Evolutionary conservation across 345 rosid species (phyloP).

Genomic region (Capsella bursapastoris): DNA sequence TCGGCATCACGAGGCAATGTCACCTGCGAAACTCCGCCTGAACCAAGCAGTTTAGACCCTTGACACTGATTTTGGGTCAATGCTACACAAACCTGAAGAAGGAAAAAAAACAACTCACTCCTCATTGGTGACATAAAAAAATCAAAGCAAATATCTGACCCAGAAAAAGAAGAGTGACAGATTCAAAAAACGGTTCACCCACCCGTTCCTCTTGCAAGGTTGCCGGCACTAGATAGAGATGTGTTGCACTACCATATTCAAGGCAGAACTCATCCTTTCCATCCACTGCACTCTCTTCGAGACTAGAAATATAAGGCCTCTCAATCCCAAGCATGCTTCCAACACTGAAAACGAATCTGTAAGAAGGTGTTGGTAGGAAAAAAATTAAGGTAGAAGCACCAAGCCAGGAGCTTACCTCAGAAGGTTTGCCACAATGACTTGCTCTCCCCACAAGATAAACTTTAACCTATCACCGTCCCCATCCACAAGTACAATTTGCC

Average conservation of each 20-base stretch:
- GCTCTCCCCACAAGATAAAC: conserved; percentile 93
- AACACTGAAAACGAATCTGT: conserved; percentile 53
- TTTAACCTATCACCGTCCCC: conserved; percentile 65
- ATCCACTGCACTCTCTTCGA: conserved; percentile 58
- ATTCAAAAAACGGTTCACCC: conserved; percentile 22
- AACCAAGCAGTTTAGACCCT: conserved; percentile 65
- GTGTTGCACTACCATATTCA: conserved; percentile 97
- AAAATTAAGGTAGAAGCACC: conserved; percentile 21
- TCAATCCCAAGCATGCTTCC: conserved; percentile 93
- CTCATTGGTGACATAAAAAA: conserved; percentile 33
- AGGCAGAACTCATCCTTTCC: conserved; percentile 67
- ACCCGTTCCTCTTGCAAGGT: conserved; percentile 83
- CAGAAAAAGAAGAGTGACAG: background rate
- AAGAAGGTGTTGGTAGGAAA: conserved; percentile 20
- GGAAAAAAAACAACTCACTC: conserved; percentile 26
- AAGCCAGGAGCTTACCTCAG: conserved; percentile 66
- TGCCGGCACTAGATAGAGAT: conserved; percentile 78
- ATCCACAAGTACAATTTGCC: conserved; percentile 74
- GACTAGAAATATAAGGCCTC: conserved; percentile 77
- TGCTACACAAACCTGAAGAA: conserved; percentile 67
- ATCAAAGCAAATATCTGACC: conserved; percentile 6
- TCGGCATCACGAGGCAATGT: conserved; percentile 81
- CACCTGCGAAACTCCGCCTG: conserved; percentile 79
- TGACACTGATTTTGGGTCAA: conserved; percentile 66
- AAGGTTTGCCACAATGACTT: conserved; percentile 75